Evolutionary conservation across 129 eudicot species (phyloP).

Genomic region (Heracleum sosnowskyi): DNA sequence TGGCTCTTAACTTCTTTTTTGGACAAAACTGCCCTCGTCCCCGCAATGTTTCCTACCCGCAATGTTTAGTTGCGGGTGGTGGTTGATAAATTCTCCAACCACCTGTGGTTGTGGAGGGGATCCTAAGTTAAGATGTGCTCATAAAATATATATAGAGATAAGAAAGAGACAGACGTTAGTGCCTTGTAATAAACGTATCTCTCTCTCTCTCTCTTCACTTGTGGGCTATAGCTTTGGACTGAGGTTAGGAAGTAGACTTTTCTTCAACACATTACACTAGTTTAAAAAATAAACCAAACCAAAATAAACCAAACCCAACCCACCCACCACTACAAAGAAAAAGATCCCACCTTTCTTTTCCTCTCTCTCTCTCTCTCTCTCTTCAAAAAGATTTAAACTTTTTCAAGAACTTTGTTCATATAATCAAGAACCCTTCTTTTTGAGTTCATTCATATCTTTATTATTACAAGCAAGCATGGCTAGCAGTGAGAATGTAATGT

Average conservation of each 20-base stretch:
- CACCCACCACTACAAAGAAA: constrained; percentile 4
- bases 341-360: constrained; percentile 1
- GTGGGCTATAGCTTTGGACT: background rate
- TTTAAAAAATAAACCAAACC: background rate
- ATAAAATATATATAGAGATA: background rate
- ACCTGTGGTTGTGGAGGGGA: too few species aligned
- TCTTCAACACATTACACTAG: background rate
- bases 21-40: too few species aligned
- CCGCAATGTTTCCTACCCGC: too few species aligned
- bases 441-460: background rate
- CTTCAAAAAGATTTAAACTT: background rate
- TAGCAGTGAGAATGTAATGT: constrained; percentile 9
- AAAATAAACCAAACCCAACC: background rate
- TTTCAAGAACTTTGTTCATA: background rate
- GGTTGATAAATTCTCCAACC: too few species aligned
- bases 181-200: constrained; percentile 12
- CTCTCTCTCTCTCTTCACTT: background rate
- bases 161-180: background rate
- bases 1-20: too few species aligned
- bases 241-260: constrained; percentile 7
- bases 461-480: constrained; percentile 4
- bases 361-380: background rate
- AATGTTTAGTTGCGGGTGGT: too few species aligned
- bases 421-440: background rate
- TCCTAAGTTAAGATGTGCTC: too few species aligned